Percentiles rank a stretch among this genome's conserved stretches.
Evolutionary conservation across 768 basidiomycete genomes (phyloP).

Genomic region (Gyrodon lividus): DNA sequence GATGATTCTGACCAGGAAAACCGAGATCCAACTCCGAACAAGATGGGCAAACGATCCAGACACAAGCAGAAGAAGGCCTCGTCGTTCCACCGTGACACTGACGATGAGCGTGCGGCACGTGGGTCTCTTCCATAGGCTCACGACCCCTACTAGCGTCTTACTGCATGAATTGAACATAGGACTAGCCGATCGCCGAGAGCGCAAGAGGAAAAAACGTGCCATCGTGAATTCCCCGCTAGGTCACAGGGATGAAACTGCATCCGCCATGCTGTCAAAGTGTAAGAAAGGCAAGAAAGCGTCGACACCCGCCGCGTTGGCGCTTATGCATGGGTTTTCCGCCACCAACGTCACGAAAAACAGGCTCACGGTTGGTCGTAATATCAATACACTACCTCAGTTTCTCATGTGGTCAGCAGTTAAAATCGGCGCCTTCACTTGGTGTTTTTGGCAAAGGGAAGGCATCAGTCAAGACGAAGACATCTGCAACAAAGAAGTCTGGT

Average conservation of each 20-base stretch:
- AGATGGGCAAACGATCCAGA: constrained; percentile 22
- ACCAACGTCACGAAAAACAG: constrained; percentile 37
- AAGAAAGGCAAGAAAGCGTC: constrained; percentile 23
- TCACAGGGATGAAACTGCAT: constrained; percentile 5
- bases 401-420: constrained; percentile 26
- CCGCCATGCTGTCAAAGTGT: constrained; percentile 3
- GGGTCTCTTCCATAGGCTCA: constrained; percentile 12
- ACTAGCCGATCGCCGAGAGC: constrained; percentile 61
- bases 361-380: constrained; percentile 30
- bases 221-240: constrained; percentile 39
- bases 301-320: constrained; percentile 28
- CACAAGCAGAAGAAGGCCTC: constrained; percentile 23
- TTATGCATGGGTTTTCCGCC: constrained; percentile 38
- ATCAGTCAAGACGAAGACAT: constrained; percentile 27
- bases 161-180: constrained; percentile 38
- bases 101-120: constrained; percentile 39
- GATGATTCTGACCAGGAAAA: not conserved
- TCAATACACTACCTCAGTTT: not conserved
- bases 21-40: constrained; percentile 4
- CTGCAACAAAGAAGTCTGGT: constrained; percentile 14
- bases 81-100: constrained; percentile 18
- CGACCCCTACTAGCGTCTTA: not conserved
- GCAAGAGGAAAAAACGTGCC: constrained; percentile 56
- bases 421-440: constrained; percentile 28
- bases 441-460: constrained; percentile 39